Conservation (phyloP, 768 basidiomycete species). For the Amanita subjunquillea region DNA sequence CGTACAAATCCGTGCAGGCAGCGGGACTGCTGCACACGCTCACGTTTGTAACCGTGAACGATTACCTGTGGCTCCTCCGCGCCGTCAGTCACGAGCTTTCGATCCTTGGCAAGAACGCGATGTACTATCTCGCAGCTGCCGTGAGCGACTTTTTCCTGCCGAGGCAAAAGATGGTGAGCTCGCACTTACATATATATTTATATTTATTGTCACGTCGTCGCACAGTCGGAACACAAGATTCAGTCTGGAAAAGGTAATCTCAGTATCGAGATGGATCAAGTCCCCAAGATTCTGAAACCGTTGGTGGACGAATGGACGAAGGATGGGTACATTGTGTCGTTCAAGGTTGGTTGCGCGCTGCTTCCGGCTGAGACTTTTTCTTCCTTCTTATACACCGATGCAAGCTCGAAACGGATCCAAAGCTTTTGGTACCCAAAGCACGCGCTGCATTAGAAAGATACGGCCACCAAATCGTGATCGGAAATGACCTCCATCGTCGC, state of each 20-base stretch:
- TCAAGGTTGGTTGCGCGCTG: conserved; percentile 62
- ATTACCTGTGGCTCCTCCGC: conserved; percentile 88
- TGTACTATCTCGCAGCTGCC: conserved; percentile 97
- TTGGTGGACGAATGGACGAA: conserved; percentile 91
- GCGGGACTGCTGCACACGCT: conserved; percentile 73
- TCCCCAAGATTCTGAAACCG: conserved; percentile 90
- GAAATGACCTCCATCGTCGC: conserved; percentile 86
- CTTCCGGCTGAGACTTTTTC: background rate
- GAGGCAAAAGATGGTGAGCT: conserved; percentile 70
- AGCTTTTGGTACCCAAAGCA: conserved; percentile 85
- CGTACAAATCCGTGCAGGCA: conserved; percentile 73
- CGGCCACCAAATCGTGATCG: conserved; percentile 95
- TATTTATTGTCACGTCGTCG: too few relatives aligned
- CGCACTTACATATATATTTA: too few relatives aligned
- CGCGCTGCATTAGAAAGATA: conserved; percentile 82
- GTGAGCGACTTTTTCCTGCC: conserved; percentile 98
- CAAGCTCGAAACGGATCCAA: conserved; percentile 87
- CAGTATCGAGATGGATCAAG: conserved; percentile 97
- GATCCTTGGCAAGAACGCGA: conserved; percentile 52
- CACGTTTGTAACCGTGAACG: conserved; percentile 89
- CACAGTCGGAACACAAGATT: conserved; percentile 94
- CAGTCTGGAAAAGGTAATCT: conserved; percentile 93
- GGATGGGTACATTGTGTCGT: conserved; percentile 88
- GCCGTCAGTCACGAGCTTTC: conserved; percentile 75
- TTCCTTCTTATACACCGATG: background rate